phyloP scores from a whole-genome alignment of 208 protist genomes.

The Leishmania turanica region DNA sequence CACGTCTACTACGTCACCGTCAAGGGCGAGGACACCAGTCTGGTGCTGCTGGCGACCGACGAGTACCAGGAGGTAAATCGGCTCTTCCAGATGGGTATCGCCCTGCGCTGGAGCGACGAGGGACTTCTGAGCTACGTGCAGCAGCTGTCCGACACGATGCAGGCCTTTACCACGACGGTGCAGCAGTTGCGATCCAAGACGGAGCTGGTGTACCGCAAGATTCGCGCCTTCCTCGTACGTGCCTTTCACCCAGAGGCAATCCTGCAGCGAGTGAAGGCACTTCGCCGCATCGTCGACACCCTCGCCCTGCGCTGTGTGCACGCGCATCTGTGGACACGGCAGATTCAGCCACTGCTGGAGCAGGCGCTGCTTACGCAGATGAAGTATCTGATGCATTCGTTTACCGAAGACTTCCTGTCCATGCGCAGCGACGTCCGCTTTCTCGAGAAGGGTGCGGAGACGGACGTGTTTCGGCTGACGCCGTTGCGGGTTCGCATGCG shows the following conservation, averaged over 20 bases:
- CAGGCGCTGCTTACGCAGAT: slow-evolving; percentile 69
- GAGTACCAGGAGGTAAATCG: slow-evolving; percentile 77
- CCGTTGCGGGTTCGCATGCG: slow-evolving; percentile 85
- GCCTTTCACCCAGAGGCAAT: slow-evolving; percentile 68
- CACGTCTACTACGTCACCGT: slow-evolving; percentile 73
- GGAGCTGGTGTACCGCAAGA: slow-evolving; percentile 53
- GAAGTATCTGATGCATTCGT: slow-evolving; percentile 67
- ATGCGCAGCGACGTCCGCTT: slow-evolving; percentile 77
- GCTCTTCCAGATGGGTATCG: slow-evolving; percentile 52
- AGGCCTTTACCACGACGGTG: slow-evolving; percentile 54
- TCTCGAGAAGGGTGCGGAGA: slow-evolving; percentile 53
- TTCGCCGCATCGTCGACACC: slow-evolving; percentile 52
- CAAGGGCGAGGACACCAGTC: slow-evolving; percentile 73
- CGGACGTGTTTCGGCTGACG: slow-evolving; percentile 77
- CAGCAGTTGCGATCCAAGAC: slow-evolving; percentile 67
- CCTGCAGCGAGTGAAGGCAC: slow-evolving; percentile 53
- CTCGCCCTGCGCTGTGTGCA: slow-evolving; percentile 66
- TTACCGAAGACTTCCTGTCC: slow-evolving; percentile 83
- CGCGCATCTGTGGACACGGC: slow-evolving; percentile 68
- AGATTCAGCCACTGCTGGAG: slow-evolving; percentile 76
- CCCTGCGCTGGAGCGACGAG: slow-evolving; percentile 73
- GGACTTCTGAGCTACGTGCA: slow-evolving; percentile 55
- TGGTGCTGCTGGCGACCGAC: slow-evolving; percentile 75
- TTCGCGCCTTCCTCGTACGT: slow-evolving; percentile 43
- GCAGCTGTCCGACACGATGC: slow-evolving; percentile 63